phyloP scores from a whole-genome alignment of 208 protist species.

The Sergeia podlipaevii region DNA sequence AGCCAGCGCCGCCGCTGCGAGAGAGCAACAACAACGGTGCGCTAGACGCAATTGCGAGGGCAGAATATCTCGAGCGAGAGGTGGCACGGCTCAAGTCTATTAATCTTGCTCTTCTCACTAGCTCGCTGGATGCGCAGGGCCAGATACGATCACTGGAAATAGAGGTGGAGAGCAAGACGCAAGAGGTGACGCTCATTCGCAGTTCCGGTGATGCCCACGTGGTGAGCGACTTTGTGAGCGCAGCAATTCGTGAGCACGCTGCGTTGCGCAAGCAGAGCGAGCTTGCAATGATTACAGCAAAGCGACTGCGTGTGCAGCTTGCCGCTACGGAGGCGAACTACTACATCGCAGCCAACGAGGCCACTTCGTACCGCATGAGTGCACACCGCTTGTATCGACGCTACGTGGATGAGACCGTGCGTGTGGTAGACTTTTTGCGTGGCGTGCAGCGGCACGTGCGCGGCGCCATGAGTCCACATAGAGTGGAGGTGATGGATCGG shows the following conservation, averaged over 20 bases:
- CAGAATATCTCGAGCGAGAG: conserved; percentile 43
- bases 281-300: conserved; percentile 68
- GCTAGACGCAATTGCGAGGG: neutral
- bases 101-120: conserved; percentile 80
- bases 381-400: conserved; percentile 81
- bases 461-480: conserved; percentile 60
- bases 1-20: conserved; percentile 9
- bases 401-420: conserved; percentile 71
- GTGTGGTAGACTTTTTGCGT: conserved; percentile 78
- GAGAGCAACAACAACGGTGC: neutral
- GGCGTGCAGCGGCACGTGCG: conserved; percentile 52
- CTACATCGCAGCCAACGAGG: conserved; percentile 84
- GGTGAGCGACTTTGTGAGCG: conserved; percentile 79
- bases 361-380: conserved; percentile 72
- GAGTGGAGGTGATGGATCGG: conserved; percentile 64
- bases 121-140: conserved; percentile 71
- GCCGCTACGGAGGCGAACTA: conserved; percentile 84
- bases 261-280: conserved; percentile 74
- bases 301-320: conserved; percentile 68
- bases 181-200: conserved; percentile 78
- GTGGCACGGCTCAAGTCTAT: conserved; percentile 84
- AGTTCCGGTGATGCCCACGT: conserved; percentile 47
- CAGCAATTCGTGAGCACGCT: conserved; percentile 78
- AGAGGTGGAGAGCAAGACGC: conserved; percentile 51
- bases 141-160: conserved; percentile 58